Percentiles rank a stretch among this genome's conserved stretches.
Conservation (phyloP, 768 basidiomycete species). For the Boletellus emodensis region DNA sequence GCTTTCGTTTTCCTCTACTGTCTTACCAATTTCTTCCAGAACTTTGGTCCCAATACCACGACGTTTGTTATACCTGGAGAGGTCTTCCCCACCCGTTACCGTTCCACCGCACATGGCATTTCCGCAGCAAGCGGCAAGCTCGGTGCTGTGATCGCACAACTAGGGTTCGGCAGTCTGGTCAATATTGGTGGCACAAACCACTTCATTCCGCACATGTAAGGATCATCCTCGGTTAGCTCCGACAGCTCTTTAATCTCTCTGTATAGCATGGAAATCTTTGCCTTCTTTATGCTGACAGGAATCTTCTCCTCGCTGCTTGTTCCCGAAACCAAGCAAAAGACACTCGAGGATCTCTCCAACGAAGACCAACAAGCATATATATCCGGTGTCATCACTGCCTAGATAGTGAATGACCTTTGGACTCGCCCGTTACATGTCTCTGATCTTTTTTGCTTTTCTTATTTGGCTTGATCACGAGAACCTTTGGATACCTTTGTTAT, state of each 20-base stretch:
- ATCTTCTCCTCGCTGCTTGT: conserved; percentile 76
- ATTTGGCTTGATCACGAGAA: background rate
- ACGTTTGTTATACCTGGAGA: conserved; percentile 83
- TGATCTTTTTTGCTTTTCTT: background rate
- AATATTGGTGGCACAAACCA: conserved; percentile 62
- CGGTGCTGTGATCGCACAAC: conserved; percentile 78
- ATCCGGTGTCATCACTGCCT: conserved; percentile 14
- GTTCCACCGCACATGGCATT: conserved; percentile 82
- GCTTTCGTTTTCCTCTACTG: conserved; percentile 83
- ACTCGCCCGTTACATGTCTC: background rate
- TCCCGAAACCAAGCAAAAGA: conserved; percentile 68
- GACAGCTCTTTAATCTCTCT: background rate
- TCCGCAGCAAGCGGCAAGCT: conserved; percentile 80
- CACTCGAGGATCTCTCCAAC: conserved; percentile 70
- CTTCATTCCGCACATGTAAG: conserved; percentile 69
- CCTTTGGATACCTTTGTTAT: conserved; percentile 1
- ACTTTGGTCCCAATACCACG: conserved; percentile 79
- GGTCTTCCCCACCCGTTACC: conserved; percentile 83
- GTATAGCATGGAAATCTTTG: conserved; percentile 69
- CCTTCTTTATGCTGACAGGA: conserved; percentile 83
- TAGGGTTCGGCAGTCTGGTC: conserved; percentile 65
- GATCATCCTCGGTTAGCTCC: conserved; percentile 7
- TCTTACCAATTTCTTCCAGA: conserved; percentile 87
- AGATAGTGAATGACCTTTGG: background rate
- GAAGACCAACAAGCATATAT: conserved; percentile 67